Base-by-base conservation (phyloP, 345 rosid genomes). In the Populus alba region DNA sequence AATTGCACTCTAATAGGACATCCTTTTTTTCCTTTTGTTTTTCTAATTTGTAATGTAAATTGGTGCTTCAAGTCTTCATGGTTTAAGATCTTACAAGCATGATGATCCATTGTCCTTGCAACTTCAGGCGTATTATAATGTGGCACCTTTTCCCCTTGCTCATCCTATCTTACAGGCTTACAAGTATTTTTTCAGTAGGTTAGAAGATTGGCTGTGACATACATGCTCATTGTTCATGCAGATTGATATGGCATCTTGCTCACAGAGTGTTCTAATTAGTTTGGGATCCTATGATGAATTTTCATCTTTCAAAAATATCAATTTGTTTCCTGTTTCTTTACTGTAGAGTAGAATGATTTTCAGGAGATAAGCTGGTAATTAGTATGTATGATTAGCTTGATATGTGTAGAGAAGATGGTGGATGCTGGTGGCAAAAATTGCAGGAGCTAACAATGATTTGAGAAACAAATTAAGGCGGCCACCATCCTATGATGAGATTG, bases 331-430 rank as follows among this genome's bases (percentile, higher is more conserved):
- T 10, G 63, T 37, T 63, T 29, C 27, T 65, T 62, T 74, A 38
- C 25, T 45, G 22, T 72, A 67, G 75, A 25, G 0, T 37, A 73
- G 53, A 45, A 7, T 27, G 59, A 25, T 78, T 66, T 66, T 51
- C 71, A 65, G 72, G 76, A 68, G 78, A 81, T 81, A 83, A 72
- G 81, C 78, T 85, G 85, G 88, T 87, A 75, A 82, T 85, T 82
- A 83, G 86, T 88, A 83, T 79, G 86, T 84, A 81, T 82, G 80
- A 82, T 85, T 89, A 89, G 91, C 83, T 79, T 82, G 63, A 77
- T 77, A 80, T 84, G 77, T 87, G 87, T 74, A 90, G 92, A 87
- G 88, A 87, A 82, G 85, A 79, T 81, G 85, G 85, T 74, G 81
- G 77, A 86, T 77, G 71, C 67, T 57, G 78, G 74, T 83, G 61